Percentiles rank a stretch among this genome's conserved stretches.
phyloP scores from a whole-genome alignment of 2,329 filamentous ascomycete species.

The Monosporascus sp. region DNA sequence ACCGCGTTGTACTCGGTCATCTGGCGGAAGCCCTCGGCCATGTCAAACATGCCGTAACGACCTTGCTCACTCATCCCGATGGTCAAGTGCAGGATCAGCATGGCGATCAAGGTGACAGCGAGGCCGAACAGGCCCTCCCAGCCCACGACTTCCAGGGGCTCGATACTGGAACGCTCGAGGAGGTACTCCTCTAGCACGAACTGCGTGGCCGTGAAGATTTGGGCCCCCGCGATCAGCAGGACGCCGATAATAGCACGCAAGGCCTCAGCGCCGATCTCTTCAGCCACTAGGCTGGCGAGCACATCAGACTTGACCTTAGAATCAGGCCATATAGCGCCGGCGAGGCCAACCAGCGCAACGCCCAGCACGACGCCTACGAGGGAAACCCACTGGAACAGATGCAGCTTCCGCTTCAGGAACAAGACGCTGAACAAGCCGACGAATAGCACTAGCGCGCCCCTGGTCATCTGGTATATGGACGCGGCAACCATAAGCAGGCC shows the following conservation, averaged over 20 bases:
- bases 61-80: constrained; percentile 72
- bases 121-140: constrained; percentile 97
- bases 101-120: constrained; percentile 67
- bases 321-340: constrained; percentile 75
- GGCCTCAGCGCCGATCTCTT: constrained; percentile 40
- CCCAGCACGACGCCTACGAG: constrained; percentile 82
- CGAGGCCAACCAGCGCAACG: constrained; percentile 83
- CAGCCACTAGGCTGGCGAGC: constrained; percentile 22
- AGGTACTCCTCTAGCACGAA: constrained; percentile 96
- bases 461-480: constrained; percentile 98
- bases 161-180: constrained; percentile 57
- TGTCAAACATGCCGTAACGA: constrained; percentile 81
- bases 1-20: constrained; percentile 68
- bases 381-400: constrained; percentile 87
- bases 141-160: constrained; percentile 85
- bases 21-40: constrained; percentile 77
- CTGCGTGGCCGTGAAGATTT: constrained; percentile 94
- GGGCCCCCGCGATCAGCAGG: constrained; percentile 83
- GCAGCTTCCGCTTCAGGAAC: constrained; percentile 75
- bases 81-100: constrained; percentile 72
- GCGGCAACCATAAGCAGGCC: constrained; percentile 90
- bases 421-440: constrained; percentile 92
- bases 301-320: constrained; percentile 41
- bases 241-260: constrained; percentile 75
- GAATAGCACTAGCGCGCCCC: constrained; percentile 89